Evolutionary conservation across 306 rosid species (phyloP), one percentile per base, ranked within the genome.

Genomic region (Vicia faba): DNA sequence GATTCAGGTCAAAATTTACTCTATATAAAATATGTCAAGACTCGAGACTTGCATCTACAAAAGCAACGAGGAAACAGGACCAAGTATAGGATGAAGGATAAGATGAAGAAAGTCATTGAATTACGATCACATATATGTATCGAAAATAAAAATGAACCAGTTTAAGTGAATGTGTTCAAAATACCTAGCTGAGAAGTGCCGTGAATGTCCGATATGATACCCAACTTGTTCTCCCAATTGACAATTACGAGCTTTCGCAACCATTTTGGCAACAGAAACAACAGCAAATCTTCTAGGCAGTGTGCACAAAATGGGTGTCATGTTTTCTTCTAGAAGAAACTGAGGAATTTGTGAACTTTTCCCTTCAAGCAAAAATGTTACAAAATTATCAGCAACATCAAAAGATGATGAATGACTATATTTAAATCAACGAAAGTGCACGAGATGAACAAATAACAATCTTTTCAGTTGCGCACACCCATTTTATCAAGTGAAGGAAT

Each of bases 271-370:
- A 48, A 91, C 87, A 60, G 97, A 82, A 41, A 91, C 88, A 6
- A 91, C 97, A 15, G 97, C 96, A 69, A 91, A 88, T 73, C 97
- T 87, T 86, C 97, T 83, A 49, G 97, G 97, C 76, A 88, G 91
- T 10, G 97, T 88, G 69, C 96, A 88, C 45, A 91, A 51, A 64
- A 91, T 85, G 15, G 91, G 97, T 57, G 78, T 83, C 84, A 86
- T 51, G 81, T 80, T 83, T 80, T 80, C 97, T 23, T 86, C 91
- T 66, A 88, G 77, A 63, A 91, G 93, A 85, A 88, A 91, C 81
- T 88, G 97, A 15, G 97, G 97, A 80, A 91, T 78, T 78, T 88
- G 97, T 5, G 96, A 91, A 75, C 97, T 91, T 86, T 91, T 91
- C 67, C 97, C 97, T 91, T 44, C 44, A 69, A 71, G 20, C 31